These are phyloP conservation scores for Priceomyces fermenticarens DNA, from an alignment of 805 yeast species.

Conservation along the genomic window DNA sequence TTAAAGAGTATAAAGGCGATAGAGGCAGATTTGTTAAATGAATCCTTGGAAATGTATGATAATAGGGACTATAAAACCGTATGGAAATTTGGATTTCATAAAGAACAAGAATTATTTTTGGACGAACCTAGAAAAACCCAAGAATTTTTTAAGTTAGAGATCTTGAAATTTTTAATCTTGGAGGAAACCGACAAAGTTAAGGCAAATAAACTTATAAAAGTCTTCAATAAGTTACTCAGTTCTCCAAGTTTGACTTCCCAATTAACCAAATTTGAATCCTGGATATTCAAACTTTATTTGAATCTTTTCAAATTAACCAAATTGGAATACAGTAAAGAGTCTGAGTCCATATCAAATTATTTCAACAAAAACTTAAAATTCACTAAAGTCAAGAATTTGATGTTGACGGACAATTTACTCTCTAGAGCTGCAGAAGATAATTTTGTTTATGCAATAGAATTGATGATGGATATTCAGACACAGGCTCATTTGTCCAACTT, in stretches of 20 bases:
- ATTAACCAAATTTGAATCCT: slow-evolving; percentile 21
- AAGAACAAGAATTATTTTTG: slow-evolving; percentile 14
- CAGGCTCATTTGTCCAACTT: background rate
- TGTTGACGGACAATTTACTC: slow-evolving; percentile 12
- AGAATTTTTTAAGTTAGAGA: slow-evolving; percentile 32
- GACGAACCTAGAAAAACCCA: slow-evolving; percentile 20
- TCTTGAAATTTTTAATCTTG: slow-evolving; percentile 40
- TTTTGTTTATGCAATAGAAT: slow-evolving; percentile 13
- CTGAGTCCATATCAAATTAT: slow-evolving; percentile 23
- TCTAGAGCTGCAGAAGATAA: slow-evolving; percentile 18
- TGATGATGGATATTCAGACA: slow-evolving; percentile 10
- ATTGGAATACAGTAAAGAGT: slow-evolving; percentile 16
- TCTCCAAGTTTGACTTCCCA: slow-evolving; percentile 7
- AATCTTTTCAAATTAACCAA: slow-evolving; percentile 26
- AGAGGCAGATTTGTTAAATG: slow-evolving; percentile 5
- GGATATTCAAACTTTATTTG: slow-evolving; percentile 23
- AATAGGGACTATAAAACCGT: slow-evolving; percentile 59
- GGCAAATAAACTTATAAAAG: slow-evolving; percentile 19
- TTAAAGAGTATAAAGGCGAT: slow-evolving; percentile 11
- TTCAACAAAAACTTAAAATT: slow-evolving; percentile 30
- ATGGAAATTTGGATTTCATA: slow-evolving; percentile 49
- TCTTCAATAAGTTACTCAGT: slow-evolving; percentile 23
- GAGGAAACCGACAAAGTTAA: slow-evolving; percentile 26
- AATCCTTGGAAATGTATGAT: slow-evolving; percentile 33
- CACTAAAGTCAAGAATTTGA: slow-evolving; percentile 17